Evolutionary conservation across 73 alveolate genomes (phyloP).

Genomic region (Effrenium voratum): DNA sequence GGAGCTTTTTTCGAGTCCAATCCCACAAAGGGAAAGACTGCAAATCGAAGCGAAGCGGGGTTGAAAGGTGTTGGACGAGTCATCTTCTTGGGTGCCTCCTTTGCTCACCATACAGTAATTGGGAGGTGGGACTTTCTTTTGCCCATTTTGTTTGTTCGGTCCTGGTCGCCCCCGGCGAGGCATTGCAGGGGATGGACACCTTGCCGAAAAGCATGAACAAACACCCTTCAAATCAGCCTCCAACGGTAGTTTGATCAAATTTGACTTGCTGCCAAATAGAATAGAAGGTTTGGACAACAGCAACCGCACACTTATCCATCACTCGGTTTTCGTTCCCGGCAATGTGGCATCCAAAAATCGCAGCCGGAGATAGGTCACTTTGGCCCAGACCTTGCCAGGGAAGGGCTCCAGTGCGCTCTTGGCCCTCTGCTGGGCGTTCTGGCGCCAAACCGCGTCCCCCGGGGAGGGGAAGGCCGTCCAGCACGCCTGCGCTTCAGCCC

Average conservation of each 20-base stretch:
- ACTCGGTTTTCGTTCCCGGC: background rate
- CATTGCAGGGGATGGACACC: too few relatives aligned
- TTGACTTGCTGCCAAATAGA: background rate
- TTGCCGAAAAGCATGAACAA: too few relatives aligned
- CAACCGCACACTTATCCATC: too few relatives aligned
- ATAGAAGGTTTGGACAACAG: background rate
- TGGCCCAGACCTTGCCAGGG: background rate
- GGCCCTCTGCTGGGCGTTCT: background rate
- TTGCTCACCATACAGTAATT: too few relatives aligned
- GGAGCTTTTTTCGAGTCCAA: too few relatives aligned
- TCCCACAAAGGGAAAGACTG: background rate
- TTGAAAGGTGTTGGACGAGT: background rate
- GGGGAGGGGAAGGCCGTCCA: slow-evolving; percentile 68
- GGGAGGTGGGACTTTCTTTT: too few relatives aligned
- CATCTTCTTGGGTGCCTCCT: background rate
- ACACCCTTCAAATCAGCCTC: background rate
- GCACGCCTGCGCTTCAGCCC: background rate
- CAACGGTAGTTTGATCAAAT: background rate
- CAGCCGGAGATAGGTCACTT: background rate
- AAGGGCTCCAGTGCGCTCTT: background rate
- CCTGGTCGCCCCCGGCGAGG: too few relatives aligned
- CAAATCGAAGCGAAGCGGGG: background rate
- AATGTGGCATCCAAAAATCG: background rate
- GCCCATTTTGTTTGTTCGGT: too few relatives aligned
- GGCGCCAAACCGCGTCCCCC: slow-evolving; percentile 29